Percentiles rank a stretch among this genome's conserved stretches.
phyloP scores from a whole-genome alignment of 306 rosid species.

The Ormosia emarginata region DNA sequence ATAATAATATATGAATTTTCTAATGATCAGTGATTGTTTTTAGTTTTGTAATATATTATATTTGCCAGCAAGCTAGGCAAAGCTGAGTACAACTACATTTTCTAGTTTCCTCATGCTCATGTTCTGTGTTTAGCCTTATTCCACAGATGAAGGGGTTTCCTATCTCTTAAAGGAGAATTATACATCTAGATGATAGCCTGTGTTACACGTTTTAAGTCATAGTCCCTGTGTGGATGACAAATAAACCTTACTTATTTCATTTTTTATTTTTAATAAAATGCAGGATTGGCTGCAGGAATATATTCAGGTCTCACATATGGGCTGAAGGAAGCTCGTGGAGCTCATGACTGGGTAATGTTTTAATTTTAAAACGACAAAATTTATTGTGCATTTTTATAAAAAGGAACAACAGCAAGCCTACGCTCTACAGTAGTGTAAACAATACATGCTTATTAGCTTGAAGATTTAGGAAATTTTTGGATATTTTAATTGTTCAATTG shows the following conservation, averaged over 20 bases:
- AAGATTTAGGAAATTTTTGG: neutral
- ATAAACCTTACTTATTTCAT: neutral
- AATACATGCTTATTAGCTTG: neutral
- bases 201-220: neutral
- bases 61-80: neutral
- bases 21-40: neutral
- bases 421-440: neutral
- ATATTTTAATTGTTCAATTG: neutral
- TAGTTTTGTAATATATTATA: neutral
- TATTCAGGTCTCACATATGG: constrained; percentile 88
- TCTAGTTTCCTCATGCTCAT: neutral
- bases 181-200: too few relatives aligned
- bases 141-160: neutral
- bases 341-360: constrained; percentile 76
- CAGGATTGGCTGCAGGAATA: constrained; percentile 84
- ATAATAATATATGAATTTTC: neutral
- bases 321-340: constrained; percentile 79
- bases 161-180: too few relatives aligned
- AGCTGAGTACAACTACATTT: neutral
- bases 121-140: neutral
- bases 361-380: too few relatives aligned
- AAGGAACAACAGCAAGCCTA: neutral
- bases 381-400: neutral
- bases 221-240: neutral
- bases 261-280: neutral